Conservation (phyloP, 352 stramenopile genomes). For the Phytopythium oedochilum region DNA sequence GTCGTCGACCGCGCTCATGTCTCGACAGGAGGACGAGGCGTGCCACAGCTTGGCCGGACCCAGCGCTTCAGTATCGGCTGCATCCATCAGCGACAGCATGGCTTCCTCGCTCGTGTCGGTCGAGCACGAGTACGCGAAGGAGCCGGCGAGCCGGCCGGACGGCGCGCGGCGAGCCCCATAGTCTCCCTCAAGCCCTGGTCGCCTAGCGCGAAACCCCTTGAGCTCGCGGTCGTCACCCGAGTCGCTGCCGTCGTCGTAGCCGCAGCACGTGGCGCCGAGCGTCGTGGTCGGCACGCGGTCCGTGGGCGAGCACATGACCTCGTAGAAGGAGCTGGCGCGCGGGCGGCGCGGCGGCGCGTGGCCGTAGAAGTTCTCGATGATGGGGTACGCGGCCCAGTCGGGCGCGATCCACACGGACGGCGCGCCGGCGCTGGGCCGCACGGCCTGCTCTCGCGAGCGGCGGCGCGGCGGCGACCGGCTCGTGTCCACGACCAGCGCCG, state of each 20-base stretch:
- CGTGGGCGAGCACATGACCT: slow-evolving; percentile 79
- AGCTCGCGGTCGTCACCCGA: slow-evolving; percentile 1
- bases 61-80: background rate
- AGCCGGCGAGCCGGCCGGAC: slow-evolving; percentile 9
- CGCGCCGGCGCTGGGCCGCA: slow-evolving; percentile 12
- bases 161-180: background rate
- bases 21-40: background rate
- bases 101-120: slow-evolving; percentile 65
- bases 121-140: slow-evolving; percentile 65
- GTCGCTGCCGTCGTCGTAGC: slow-evolving; percentile 27
- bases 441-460: background rate
- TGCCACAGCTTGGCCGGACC: background rate
- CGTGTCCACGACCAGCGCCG: background rate
- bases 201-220: slow-evolving; percentile 10
- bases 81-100: slow-evolving; percentile 4
- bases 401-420: slow-evolving; percentile 67
- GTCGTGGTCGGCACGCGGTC: slow-evolving; percentile 52
- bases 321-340: slow-evolving; percentile 71
- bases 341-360: slow-evolving; percentile 22
- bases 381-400: slow-evolving; percentile 65
- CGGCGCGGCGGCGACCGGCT: background rate
- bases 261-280: slow-evolving; percentile 49
- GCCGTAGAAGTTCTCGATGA: slow-evolving; percentile 83
- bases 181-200: background rate
- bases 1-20: background rate